These are phyloP conservation scores for Mortierella sp. DNA, from an alignment of 371 early-diverging fungal genomes.

Conservation along the genomic window DNA sequence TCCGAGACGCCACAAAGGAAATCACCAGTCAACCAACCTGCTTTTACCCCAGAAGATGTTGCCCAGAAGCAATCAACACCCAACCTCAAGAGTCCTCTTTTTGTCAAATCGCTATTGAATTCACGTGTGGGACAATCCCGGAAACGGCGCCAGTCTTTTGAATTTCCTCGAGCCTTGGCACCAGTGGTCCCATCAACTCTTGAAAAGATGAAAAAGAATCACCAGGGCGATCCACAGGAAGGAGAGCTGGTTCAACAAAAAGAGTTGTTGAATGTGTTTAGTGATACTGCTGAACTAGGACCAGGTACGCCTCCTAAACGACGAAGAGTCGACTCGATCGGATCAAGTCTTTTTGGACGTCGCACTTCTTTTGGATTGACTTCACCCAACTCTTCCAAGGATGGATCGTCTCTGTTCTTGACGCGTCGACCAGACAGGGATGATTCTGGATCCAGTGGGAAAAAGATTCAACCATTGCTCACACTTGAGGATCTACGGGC, in stretches of 20 bases:
- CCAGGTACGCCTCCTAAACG: conserved; percentile 41
- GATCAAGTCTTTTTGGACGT: not conserved
- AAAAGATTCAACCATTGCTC: not conserved
- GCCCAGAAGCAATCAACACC: too few relatives aligned
- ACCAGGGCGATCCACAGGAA: not conserved
- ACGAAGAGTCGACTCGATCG: conserved; percentile 6
- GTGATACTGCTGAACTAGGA: conserved; percentile 6
- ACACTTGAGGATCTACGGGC: conserved; percentile 38
- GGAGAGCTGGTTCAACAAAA: too few relatives aligned
- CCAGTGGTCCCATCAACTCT: not conserved
- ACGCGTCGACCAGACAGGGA: too few relatives aligned
- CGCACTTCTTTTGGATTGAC: conserved; percentile 23
- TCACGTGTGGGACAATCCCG: conserved; percentile 24
- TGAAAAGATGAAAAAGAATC: conserved; percentile 5
- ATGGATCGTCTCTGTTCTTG: too few relatives aligned
- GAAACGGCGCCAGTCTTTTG: conserved; percentile 35
- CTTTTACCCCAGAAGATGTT: too few relatives aligned
- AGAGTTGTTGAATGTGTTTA: conserved; percentile 9
- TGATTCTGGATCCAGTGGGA: too few relatives aligned
- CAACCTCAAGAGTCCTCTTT: not conserved
- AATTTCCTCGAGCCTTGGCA: conserved; percentile 9
- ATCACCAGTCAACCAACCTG: not conserved
- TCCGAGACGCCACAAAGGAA: not conserved
- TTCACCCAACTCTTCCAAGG: too few relatives aligned
- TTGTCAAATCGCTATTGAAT: conserved; percentile 1